These are phyloP conservation scores for Dryas integrifolia DNA, from an alignment of 331 rosid species.

Conservation along the genomic window DNA sequence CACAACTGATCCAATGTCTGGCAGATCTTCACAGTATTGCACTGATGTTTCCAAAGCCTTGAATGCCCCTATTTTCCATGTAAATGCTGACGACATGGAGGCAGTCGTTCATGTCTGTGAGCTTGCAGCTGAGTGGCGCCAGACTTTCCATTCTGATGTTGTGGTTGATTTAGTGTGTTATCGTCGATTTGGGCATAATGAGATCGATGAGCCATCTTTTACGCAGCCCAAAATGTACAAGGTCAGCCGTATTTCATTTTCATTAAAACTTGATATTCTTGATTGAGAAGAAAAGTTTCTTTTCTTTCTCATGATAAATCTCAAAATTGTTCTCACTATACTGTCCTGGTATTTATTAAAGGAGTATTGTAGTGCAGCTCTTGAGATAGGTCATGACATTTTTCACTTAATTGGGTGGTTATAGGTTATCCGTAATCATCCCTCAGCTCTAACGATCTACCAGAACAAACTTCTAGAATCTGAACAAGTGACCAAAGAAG, in stretches of 20 bases:
- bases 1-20: conserved; percentile 87
- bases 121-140: conserved; percentile 99
- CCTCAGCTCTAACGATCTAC: conserved; percentile 84
- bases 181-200: conserved; percentile 96
- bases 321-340: neutral
- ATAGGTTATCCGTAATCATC: conserved; percentile 84
- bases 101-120: conserved; percentile 97
- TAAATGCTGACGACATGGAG: conserved; percentile 92
- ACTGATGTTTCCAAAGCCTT: conserved; percentile 97
- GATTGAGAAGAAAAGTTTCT: neutral
- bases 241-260: conserved; percentile 46
- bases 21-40: conserved; percentile 94
- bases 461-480: conserved; percentile 76
- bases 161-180: conserved; percentile 96
- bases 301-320: neutral
- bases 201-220: conserved; percentile 96
- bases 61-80: conserved; percentile 90
- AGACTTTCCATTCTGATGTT: conserved; percentile 94
- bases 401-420: conserved; percentile 18
- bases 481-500: conserved; percentile 66
- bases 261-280: conserved; percentile 2
- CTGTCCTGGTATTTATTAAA: neutral
- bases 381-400: conserved; percentile 21
- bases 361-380: conserved; percentile 6
- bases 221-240: conserved; percentile 97